A percentile compares a stretch with the other conserved stretches of the same genome.
These are phyloP conservation scores for Scedosporium aurantiacum DNA, from an alignment of 2,329 filamentous ascomycete species.

Conservation along the genomic window DNA sequence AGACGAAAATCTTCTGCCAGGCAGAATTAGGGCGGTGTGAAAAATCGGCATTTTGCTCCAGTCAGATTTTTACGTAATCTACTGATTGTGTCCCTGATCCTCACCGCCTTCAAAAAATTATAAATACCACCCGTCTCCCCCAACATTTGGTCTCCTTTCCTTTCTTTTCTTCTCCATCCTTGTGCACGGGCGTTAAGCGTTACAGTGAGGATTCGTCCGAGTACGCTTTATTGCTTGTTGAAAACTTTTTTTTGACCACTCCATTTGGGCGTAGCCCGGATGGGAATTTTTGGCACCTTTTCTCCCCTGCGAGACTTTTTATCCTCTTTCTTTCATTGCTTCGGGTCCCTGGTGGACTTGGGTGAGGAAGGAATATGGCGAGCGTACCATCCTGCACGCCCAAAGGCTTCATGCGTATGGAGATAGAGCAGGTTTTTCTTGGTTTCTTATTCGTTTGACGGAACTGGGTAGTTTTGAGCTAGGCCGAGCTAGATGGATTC, in stretches of 20 bases:
- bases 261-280: constrained; percentile 52
- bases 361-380: constrained; percentile 28
- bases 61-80: neutral
- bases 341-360: constrained; percentile 19
- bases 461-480: no score
- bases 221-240: constrained; percentile 72
- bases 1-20: neutral
- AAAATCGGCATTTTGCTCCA: neutral
- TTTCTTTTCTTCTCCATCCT: constrained; percentile 39
- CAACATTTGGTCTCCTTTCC: constrained; percentile 20
- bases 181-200: constrained; percentile 67
- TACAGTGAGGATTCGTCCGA: constrained; percentile 71
- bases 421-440: no score
- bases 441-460: no score
- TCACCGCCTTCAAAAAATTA: constrained; percentile 15
- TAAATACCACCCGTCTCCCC: constrained; percentile 20
- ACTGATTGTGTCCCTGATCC: neutral
- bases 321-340: constrained; percentile 30
- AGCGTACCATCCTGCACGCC: no score
- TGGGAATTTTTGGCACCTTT: constrained; percentile 59
- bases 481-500: no score
- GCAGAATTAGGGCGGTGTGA: neutral
- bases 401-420: no score
- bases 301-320: constrained; percentile 15
- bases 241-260: constrained; percentile 71